Percentiles rank a stretch among this genome's conserved stretches.
Evolutionary conservation across 305 asterid species (phyloP).

Genomic region (Solanum hybrid): DNA sequence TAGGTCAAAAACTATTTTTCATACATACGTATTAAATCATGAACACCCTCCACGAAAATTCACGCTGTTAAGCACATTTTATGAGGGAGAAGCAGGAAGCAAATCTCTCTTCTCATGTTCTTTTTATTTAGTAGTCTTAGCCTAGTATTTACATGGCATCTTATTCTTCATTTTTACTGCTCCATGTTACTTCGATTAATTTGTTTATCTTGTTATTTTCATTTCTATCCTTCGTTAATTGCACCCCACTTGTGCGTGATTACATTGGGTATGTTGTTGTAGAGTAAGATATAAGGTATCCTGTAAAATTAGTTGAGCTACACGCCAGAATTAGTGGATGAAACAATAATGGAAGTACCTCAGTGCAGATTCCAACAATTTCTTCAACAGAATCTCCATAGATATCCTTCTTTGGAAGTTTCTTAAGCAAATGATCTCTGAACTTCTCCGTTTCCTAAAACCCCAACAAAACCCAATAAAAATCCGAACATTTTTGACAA

Average conservation of each 20-base stretch:
- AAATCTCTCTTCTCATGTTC: too few species aligned
- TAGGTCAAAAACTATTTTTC: too few species aligned
- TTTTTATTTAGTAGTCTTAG: too few species aligned
- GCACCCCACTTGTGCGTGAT: too few species aligned
- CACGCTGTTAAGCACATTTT: not conserved
- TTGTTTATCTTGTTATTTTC: too few species aligned
- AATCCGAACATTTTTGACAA: not conserved
- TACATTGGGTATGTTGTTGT: not conserved
- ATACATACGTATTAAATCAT: not conserved
- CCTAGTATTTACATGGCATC: too few species aligned
- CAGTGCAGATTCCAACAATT: constrained; percentile 69
- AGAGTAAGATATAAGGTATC: not conserved
- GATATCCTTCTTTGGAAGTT: constrained; percentile 64
- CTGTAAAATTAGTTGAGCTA: not conserved
- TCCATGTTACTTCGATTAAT: too few species aligned
- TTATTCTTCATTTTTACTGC: too few species aligned
- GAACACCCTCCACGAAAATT: not conserved
- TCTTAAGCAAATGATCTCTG: constrained; percentile 44
- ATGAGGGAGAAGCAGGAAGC: not conserved
- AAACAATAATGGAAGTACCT: constrained; percentile 29
- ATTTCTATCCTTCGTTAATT: too few species aligned
- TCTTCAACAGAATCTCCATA: constrained; percentile 78
- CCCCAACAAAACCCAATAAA: not conserved
- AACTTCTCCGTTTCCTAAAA: constrained; percentile 75
- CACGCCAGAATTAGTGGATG: not conserved